Base-by-base conservation (phyloP, 2,329 filamentous ascomycete genomes). In the Penicillium verrucosum region DNA sequence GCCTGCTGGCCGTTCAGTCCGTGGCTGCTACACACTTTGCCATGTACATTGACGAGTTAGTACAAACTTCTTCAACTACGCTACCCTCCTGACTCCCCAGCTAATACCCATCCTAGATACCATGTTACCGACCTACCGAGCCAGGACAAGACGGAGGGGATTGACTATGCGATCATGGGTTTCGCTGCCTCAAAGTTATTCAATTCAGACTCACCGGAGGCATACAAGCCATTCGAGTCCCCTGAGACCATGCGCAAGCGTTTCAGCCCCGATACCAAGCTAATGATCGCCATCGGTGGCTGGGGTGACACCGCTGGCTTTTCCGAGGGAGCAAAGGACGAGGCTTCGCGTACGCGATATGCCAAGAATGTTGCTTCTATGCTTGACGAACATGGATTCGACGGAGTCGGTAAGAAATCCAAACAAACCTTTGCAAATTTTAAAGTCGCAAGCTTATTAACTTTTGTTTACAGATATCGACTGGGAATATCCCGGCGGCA, bases 251-350 rank as follows among this genome's bases (percentile, higher is more conserved):
- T 85, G 43, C 80, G 84, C 18, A 72, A 73, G 27, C 75, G 83
- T 21, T 87, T 85, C 54, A 68, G 77, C 12, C 68, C 79, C 0
- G 77, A 77, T 27, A 85, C 86, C 21, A 86, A 88, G 62, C 73
- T 91, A 23, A 81, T 88, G 75, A 80, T 91, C 37, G 87, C 89
- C 21, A 84, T 92, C 60, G 89, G 89, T 11, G 89, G 88, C 51
- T 92, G 89, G 88, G 88, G 87, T 0, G 86, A 90, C 58, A 85
- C 82, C 0, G 69, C 72, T 7, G 88, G 87, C 0, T 91, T 89
- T 65, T 80, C 81, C 0, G 70, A 41, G 1, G 87, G 81, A 0
- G 83, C 85, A 1, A 78, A 76, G 49, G 78, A 79, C 4, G 77
- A 81, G 1, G 63, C 71, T 9, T 81, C 79, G 1, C 81, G 86